Evolutionary conservation across 2,329 filamentous ascomycete species (phyloP), one percentile per base, ranked within the genome.

Genomic region (Paracoccidioides brasiliensis): DNA sequence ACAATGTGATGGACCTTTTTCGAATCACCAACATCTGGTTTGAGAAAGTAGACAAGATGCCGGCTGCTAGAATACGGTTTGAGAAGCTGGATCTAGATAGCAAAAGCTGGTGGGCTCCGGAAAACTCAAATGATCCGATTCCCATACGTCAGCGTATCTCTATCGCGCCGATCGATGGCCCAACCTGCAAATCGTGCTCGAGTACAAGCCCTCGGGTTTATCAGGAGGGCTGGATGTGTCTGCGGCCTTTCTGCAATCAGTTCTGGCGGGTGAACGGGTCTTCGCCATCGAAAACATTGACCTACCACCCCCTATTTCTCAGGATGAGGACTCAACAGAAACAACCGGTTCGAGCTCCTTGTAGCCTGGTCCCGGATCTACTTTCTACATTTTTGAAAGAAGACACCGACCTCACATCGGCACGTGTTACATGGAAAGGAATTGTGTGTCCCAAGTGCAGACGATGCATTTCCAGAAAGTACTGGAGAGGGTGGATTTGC

Each of bases 1-100:
- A 83, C 62, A 82, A 78, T 55, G 80, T 88, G 0, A 72, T 90
- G 44, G 84, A 76, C n/a, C 82, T 77, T 66, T 90, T 87, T 65
- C 80, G 82, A 51, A 72, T 86, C 10, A 85, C 83, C 0, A 73
- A 84, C 51, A 73, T 88, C 0, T 90, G 86, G 86, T 73, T 70
- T 9, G 86, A 90, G 61, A 77, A 74, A 57, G 66, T 72, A 0
- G 66, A 64, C 2, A 62, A 61, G 2, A 72, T 66, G 5, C 68
- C 66, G 0, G 73, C 76, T 0, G 77, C 79, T 61, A 82, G 80
- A 59, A 75, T 85, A 32, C 79, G 85, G 0, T 77, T 88, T 3
- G 82, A 90, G 65, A 85, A 85, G 58, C 69, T 86, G 0, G 66
- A 82, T 14, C 64, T 77, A 0, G 57, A 64, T 0, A 66, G 69